Evolutionary conservation across 805 yeast genomes (phyloP).

Genomic region (Pichia sporocuriosa): DNA sequence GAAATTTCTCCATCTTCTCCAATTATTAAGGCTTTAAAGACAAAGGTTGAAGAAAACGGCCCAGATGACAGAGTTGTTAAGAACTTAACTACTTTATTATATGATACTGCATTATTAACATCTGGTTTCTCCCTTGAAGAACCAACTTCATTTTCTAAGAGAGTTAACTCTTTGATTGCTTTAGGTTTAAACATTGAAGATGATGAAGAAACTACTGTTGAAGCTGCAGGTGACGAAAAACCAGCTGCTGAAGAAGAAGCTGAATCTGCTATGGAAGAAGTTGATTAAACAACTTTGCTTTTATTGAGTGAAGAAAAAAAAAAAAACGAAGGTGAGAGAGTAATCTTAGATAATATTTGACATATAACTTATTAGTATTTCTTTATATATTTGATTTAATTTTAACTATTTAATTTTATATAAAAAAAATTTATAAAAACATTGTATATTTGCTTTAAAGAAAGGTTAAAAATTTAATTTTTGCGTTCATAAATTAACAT

Average conservation of each 20-base stretch:
- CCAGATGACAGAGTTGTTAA: constrained; percentile 97
- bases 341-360: not conserved
- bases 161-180: constrained; percentile 97
- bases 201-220: constrained; percentile 49
- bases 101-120: constrained; percentile 96
- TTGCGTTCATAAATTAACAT: constrained; percentile 67
- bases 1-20: constrained; percentile 97
- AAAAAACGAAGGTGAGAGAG: no score
- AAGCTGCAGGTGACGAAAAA: constrained; percentile 29
- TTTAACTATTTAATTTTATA: not conserved
- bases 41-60: constrained; percentile 95
- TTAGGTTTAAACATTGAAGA: constrained; percentile 93
- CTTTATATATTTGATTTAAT: not conserved
- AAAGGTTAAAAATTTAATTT: not conserved
- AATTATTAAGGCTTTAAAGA: constrained; percentile 90
- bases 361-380: not conserved
- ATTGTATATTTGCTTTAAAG: constrained; percentile 1
- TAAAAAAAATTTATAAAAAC: not conserved
- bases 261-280: constrained; percentile 98
- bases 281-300: no score
- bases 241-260: constrained; percentile 42
- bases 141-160: constrained; percentile 93
- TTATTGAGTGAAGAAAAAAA: no score
- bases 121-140: constrained; percentile 99
- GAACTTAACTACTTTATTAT: constrained; percentile 92